Evolutionary conservation across 352 stramenopile genomes (phyloP).

Genomic region (Phytophthora cryptogea): DNA sequence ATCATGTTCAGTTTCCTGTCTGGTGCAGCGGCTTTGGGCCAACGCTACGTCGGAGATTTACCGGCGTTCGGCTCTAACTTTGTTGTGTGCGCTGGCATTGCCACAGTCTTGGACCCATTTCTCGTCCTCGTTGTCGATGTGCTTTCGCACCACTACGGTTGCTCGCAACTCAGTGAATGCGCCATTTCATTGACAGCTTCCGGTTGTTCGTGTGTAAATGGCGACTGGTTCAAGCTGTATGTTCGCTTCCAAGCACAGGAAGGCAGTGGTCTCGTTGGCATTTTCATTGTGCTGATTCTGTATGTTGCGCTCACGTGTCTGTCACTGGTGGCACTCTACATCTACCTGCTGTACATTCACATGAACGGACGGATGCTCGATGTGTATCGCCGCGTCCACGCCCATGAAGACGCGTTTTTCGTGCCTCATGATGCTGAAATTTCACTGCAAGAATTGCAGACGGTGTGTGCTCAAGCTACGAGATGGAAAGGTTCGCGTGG

Average conservation of each 20-base stretch:
- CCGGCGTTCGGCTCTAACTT: conserved; percentile 78
- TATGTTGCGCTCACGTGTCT: conserved; percentile 69
- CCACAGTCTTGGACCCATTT: conserved; percentile 77
- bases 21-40: conserved; percentile 37
- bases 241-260: conserved; percentile 73
- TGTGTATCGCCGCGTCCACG: conserved; percentile 81
- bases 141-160: conserved; percentile 78
- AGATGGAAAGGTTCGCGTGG: conserved; percentile 68
- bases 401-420: conserved; percentile 75
- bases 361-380: conserved; percentile 92
- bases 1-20: conserved; percentile 56
- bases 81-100: conserved; percentile 77
- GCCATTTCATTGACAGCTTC: conserved; percentile 42
- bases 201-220: conserved; percentile 68
- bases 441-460: conserved; percentile 67
- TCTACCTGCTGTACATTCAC: conserved; percentile 87
- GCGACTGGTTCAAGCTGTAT: conserved; percentile 92
- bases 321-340: conserved; percentile 61
- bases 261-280: conserved; percentile 78
- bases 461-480: conserved; percentile 63
- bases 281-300: conserved; percentile 77
- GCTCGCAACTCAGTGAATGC: conserved; percentile 48
- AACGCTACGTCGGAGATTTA: conserved; percentile 65
- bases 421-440: conserved; percentile 91
- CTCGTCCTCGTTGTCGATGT: conserved; percentile 85